Conservation (phyloP, 352 stramenopile genomes). For the Pythium brassicae region DNA sequence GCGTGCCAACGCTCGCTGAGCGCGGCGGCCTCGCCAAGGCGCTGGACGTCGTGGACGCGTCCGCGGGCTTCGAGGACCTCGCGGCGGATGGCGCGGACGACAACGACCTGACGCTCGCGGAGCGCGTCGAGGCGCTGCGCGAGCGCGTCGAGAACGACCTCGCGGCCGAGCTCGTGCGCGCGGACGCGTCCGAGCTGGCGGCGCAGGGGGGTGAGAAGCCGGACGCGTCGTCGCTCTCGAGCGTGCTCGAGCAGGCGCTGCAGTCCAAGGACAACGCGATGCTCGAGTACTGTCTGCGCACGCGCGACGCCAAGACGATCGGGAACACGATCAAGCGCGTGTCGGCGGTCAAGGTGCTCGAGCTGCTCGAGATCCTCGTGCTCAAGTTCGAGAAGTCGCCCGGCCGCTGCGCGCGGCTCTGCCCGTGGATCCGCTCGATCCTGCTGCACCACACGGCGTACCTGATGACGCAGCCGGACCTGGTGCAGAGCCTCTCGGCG, state of each 20-base stretch:
- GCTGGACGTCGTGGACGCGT: constrained; percentile 60
- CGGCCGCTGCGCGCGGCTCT: constrained; percentile 71
- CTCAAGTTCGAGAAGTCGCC: constrained; percentile 81
- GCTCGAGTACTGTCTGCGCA: constrained; percentile 79
- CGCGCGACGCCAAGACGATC: constrained; percentile 73
- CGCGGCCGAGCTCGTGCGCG: constrained; percentile 50
- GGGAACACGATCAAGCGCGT: constrained; percentile 73
- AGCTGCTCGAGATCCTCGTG: constrained; percentile 76
- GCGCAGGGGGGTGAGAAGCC: constrained; percentile 33
- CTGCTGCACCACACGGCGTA: constrained; percentile 84
- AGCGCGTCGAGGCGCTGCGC: constrained; percentile 72
- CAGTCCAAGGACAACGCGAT: constrained; percentile 86
- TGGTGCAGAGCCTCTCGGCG: constrained; percentile 74
- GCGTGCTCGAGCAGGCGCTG: constrained; percentile 77
- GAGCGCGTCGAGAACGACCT: constrained; percentile 73
- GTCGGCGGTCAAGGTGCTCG: constrained; percentile 64
- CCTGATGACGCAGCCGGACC: constrained; percentile 77
- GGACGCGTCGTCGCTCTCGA: constrained; percentile 80
- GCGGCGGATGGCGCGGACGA: constrained; percentile 31
- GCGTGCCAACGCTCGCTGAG: constrained; percentile 71
- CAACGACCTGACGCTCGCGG: constrained; percentile 62
- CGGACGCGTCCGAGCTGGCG: constrained; percentile 31
- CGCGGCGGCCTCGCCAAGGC: constrained; percentile 52
- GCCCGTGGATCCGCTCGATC: constrained; percentile 77
- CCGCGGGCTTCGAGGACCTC: constrained; percentile 53